Percentiles rank a stretch among this genome's conserved stretches.
These are phyloP conservation scores for Globisporangium mamillatum DNA, from an alignment of 352 stramenopile species.

Conservation along the genomic window DNA sequence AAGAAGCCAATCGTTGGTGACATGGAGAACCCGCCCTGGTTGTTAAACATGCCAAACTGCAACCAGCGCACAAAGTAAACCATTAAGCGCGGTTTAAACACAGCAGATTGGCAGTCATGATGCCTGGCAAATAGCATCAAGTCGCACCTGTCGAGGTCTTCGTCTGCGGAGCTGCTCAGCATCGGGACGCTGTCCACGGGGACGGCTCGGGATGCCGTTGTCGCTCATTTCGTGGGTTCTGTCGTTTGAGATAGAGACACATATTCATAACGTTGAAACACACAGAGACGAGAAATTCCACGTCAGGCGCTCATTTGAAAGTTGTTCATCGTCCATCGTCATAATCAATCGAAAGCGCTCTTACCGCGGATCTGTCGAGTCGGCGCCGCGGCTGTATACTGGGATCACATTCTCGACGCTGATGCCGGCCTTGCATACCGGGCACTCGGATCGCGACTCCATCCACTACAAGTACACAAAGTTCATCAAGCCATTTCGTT, in stretches of 20 bases:
- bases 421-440: constrained; percentile 90
- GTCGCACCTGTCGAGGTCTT: constrained; percentile 41
- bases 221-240: constrained; percentile 29
- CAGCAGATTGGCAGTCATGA: no score
- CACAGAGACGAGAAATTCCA: neutral
- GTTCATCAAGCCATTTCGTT: neutral
- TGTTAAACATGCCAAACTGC: constrained; percentile 39
- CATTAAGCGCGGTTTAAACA: neutral
- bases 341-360: neutral
- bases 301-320: neutral
- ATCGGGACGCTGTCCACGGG: constrained; percentile 59
- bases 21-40: constrained; percentile 42
- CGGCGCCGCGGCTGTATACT: constrained; percentile 77
- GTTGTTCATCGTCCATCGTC: no score
- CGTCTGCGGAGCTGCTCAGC: constrained; percentile 55
- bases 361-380: constrained; percentile 62
- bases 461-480: constrained; percentile 48
- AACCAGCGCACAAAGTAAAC: neutral
- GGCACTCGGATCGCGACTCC: constrained; percentile 78
- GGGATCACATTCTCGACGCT: constrained; percentile 89
- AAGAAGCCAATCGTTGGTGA: constrained; percentile 83
- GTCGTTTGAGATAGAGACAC: no score
- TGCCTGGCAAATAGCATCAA: neutral
- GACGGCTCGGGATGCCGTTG: constrained; percentile 47
- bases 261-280: neutral